phyloP scores from a whole-genome alignment of 208 protist species.

The Acanthamoeba lenticulata region DNA sequence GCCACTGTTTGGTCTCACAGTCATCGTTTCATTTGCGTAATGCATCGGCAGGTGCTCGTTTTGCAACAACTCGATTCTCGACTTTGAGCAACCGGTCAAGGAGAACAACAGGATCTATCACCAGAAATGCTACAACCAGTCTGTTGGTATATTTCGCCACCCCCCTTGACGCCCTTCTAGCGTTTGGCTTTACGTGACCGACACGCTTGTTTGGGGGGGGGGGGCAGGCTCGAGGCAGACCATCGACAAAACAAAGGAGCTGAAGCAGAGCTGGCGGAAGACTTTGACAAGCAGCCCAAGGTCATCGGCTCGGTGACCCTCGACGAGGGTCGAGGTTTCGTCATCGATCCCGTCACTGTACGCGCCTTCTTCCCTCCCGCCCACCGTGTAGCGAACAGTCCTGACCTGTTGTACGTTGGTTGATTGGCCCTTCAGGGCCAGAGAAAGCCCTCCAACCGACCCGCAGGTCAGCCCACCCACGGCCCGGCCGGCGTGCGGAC shows the following conservation, averaged over 20 bases:
- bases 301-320: not conserved
- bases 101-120: conserved; percentile 50
- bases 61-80: conserved; percentile 41
- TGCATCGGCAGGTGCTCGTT: not conserved
- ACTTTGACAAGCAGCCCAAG: conserved; percentile 43
- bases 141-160: not conserved
- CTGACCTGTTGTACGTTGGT: not conserved
- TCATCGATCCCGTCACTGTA: conserved; percentile 36
- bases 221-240: not conserved
- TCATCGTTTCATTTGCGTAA: too few species aligned
- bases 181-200: not conserved
- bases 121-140: conserved; percentile 41
- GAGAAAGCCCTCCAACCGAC: not conserved
- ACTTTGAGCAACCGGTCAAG: conserved; percentile 41
- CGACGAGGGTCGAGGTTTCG: not conserved
- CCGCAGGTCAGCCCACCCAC: not conserved
- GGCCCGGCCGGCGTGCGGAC: conserved; percentile 23
- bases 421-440: conserved; percentile 38
- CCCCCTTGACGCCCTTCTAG: not conserved
- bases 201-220: not conserved
- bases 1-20: too few species aligned
- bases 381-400: not conserved
- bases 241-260: conserved; percentile 29
- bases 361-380: not conserved
- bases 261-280: conserved; percentile 11